Conservation (phyloP, 1,139 yeast genomes). For the Lodderomyces elongisporus region DNA sequence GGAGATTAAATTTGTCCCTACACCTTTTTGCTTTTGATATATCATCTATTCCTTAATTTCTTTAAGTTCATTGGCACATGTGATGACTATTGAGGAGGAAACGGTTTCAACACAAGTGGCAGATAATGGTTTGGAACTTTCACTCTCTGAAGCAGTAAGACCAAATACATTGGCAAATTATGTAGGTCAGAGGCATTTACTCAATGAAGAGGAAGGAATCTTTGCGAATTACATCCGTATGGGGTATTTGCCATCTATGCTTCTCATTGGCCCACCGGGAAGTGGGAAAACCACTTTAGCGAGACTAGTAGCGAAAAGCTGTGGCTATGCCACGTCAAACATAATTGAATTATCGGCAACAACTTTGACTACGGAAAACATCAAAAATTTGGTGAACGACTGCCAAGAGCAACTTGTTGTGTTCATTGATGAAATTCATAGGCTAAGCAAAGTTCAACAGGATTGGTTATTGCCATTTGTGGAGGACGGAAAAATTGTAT, state of each 20-base stretch:
- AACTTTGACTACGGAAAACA: slow-evolving; percentile 26
- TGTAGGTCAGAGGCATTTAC: slow-evolving; percentile 38
- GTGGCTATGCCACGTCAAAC: slow-evolving; percentile 21
- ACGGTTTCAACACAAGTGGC: too few species aligned
- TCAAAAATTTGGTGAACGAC: slow-evolving; percentile 22
- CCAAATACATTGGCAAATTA: slow-evolving; percentile 26
- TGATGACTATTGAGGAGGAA: too few species aligned
- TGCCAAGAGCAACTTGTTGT: slow-evolving; percentile 26
- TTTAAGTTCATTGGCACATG: too few species aligned
- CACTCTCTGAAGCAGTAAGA: slow-evolving; percentile 10
- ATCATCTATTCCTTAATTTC: too few species aligned
- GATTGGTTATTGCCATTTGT: slow-evolving; percentile 38
- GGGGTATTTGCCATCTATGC: slow-evolving; percentile 42
- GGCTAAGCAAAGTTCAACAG: slow-evolving; percentile 38
- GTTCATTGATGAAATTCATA: slow-evolving; percentile 43
- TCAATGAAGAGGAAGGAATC: slow-evolving; percentile 24
- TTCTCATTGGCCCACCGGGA: slow-evolving; percentile 43
- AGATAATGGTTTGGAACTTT: too few species aligned
- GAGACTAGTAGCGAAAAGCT: slow-evolving; percentile 28
- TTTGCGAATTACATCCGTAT: slow-evolving; percentile 30
- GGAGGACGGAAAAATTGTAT: slow-evolving; percentile 37
- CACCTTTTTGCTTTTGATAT: too few species aligned
- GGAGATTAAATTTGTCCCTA: too few species aligned
- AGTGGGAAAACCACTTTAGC: slow-evolving; percentile 47
- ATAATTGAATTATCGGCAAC: slow-evolving; percentile 41